Percentiles rank a stretch among this genome's conserved stretches.
phyloP scores from a whole-genome alignment of 2,329 filamentous ascomycete genomes.

The Paraconiothyrium sp. region DNA sequence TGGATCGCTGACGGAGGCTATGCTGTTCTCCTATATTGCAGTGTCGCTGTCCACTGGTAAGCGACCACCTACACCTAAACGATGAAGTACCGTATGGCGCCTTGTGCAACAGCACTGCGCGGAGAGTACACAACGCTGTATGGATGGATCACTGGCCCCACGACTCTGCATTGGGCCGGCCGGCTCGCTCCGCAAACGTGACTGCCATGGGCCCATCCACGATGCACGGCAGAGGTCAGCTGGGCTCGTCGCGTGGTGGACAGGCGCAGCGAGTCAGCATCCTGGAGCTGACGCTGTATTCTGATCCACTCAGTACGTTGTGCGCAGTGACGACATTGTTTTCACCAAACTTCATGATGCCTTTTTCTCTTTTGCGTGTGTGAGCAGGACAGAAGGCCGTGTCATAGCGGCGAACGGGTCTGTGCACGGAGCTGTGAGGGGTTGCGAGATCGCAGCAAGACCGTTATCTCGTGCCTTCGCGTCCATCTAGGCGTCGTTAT shows the following conservation, averaged over 20 bases:
- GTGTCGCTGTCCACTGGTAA: too few relatives aligned
- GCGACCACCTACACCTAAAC: too few relatives aligned
- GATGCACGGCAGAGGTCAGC: conserved; percentile 26
- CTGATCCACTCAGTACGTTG: conserved; percentile 15
- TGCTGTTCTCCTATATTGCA: too few relatives aligned
- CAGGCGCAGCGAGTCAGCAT: conserved; percentile 39
- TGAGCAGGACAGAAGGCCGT: background rate
- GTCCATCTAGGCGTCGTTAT: background rate
- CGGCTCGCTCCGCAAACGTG: background rate
- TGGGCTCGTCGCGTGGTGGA: conserved; percentile 32
- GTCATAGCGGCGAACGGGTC: conserved; percentile 7
- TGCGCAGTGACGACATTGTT: conserved; percentile 12
- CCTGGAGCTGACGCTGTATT: conserved; percentile 32
- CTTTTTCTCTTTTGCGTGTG: background rate
- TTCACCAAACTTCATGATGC: background rate
- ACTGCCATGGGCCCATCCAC: background rate
- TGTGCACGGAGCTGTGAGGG: conserved; percentile 9
- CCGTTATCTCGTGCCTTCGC: conserved; percentile 6
- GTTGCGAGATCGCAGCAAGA: background rate
- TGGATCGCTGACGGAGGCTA: too few relatives aligned
- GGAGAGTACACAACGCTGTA: too few relatives aligned
- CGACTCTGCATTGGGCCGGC: background rate
- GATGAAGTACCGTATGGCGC: too few relatives aligned
- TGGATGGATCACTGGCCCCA: background rate
- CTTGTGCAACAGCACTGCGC: too few relatives aligned